Evolutionary conservation across 192 early-diverging fungal species (phyloP), one percentile per base, ranked within the genome.

Genomic region (Haplosporangium gracile): DNA sequence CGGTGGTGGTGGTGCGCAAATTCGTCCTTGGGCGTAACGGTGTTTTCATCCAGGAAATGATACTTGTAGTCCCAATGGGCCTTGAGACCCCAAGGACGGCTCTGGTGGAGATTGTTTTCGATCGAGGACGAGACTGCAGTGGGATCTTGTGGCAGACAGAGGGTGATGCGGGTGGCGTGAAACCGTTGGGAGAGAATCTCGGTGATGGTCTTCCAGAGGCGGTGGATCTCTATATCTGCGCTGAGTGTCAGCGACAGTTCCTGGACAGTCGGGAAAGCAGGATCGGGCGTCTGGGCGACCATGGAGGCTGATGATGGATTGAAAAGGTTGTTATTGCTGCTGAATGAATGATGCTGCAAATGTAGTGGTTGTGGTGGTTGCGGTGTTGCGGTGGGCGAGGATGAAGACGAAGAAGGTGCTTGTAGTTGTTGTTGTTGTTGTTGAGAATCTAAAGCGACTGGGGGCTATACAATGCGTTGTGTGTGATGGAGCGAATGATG

Each of bases 31-130:
- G 79, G 85, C 24, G 77, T 82, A n/a, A 88, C 80, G 7, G 77
- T 88, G 53, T 88, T 81, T 63, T 82, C 80, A 38, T 81, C 80
- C 15, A 87, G 72, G 72, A 87, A 81, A 39, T 87, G 84, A 40
- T 77, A 72, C 57, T 82, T 81, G 68, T 68, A 75, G 32, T 82
- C 80, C 80, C 77, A 88, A 45, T 81, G 80, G 16, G 85, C 77
- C 29, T 81, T 81, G 22, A 82, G 80, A 10, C 80, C 77, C 85
- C 80, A 88, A 0, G 75, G 76, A 6, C 72, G 40, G 65, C 74
- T 71, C 34, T 80, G 63, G 18, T 80, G 73, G 18, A 76, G 24
- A 43, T 75, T 82, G 55, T 75, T 76, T 29, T 79, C 82, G 43
- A 79, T 79, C 34, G 77, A 79, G 1, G 73, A 79, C 2, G 73